Base-by-base conservation (phyloP, 225 moss, liverwort and hornwort genomes). In the Straminergon stramineum region DNA sequence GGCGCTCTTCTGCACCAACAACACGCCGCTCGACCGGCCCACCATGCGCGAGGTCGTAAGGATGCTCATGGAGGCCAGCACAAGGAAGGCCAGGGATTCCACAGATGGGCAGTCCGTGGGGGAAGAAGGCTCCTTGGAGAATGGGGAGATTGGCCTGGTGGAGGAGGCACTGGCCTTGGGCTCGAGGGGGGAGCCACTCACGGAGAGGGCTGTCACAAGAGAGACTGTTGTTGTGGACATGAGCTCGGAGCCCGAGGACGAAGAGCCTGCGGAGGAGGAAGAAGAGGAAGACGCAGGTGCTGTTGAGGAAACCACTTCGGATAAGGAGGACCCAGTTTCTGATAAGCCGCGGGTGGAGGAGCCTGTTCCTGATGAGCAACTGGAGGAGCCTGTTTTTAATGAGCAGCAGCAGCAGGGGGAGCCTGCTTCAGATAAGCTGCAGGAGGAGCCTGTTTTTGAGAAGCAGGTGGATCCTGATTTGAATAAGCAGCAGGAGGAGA, bases 41-140 rank as follows among this genome's bases (percentile, higher is more conserved):
- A 91, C 92, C 39, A 95, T 95, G 95, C 85, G 95, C 30, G 94
- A 93, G 91, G 95, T 95, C 16, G 94, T 95, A 58, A 51, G 93
- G 83, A 95, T 95, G 95, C 92, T 95, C 57, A 35, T 86, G 84
- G 93, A 95, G 91, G 95, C 95, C 41, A 88, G 92, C 24, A 92
- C 91, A 13, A 69, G 93, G 31, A 93, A 93, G 74, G 62, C 85
- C 84, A 67, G 93, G n/a, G 91, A 95, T 75, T 93, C 94, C n/a
- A 81, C 78, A 4, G 93, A 95, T 48, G 80, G 77, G 23, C 92
- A 75, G 57, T 91, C 87, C 51, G 56, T 79, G 17, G 85, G 6
- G 30, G 62, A 81, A 17, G 58, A 82, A 57, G 85, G 79, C 37
- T 69, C 87, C 52, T 17, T 28, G 58, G 89, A 89, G 41, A 81